Evolutionary conservation across 352 stramenopile species (phyloP), one percentile per base, ranked within the genome.

Genomic region (Pythium biforme): DNA sequence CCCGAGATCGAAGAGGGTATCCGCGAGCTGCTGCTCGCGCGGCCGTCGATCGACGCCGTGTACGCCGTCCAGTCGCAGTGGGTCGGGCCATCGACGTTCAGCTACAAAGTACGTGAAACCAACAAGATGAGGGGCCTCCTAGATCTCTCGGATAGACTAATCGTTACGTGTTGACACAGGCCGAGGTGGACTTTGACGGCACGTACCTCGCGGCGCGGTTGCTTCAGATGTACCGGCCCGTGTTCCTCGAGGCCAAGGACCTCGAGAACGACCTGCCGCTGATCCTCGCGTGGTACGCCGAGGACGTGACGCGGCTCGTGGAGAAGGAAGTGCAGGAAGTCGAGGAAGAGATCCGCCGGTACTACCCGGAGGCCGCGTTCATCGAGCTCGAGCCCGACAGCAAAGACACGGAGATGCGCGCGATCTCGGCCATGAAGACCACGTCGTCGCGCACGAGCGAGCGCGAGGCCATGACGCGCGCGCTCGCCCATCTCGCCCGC

Each of bases 181-280:
- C 97, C 22, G 96, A 99, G 76, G 91, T 99, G 7, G 97, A 99
- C 75, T 99, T 99, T 79, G 97, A 99, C 66, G 97, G 97, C 55
- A 99, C 97, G 40, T 99, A 97, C 70, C 68, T 99, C 41, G 96
- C 96, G 17, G 97, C 97, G 10, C 92, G 97, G 60, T 81, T 99
- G 8, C 73, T 95, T 8, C 81, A 90, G 76, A 95, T 90, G 80
- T 98, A 98, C 75, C 90, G 97, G 68, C 84, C 90, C 14, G 92
- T 98, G 52, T 98, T 98, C 58, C 64, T 97, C 31, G 80, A 96
- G 55, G 81, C 90, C 20, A 94, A 97, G 60, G 82, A 96, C 57
- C 66, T 96, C 26, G 92, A 98, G 64, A 84, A 95, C 57, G 94
- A 99, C 68, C 70, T 99, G 20, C 81, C 89, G 27, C 86, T 98